Evolutionary conservation across 2,329 filamentous ascomycete genomes (phyloP), one percentile per base, ranked within the genome.

Genomic region (Cladophialophora yegresii): DNA sequence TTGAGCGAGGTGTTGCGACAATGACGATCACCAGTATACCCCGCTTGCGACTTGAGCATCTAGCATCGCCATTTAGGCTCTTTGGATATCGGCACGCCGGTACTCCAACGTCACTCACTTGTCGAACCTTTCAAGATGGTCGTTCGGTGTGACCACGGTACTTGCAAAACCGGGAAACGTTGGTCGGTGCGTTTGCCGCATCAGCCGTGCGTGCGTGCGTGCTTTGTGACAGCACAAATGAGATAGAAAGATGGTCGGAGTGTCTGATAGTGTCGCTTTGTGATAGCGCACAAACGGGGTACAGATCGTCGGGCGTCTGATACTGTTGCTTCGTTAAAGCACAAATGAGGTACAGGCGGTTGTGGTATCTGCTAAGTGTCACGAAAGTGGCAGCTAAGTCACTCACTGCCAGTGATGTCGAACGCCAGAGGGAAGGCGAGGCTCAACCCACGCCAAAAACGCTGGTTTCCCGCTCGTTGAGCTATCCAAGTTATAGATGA

Each of bases 1-100:
- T 50, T 50, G 20, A 23, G 23, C 47, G 22, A 50, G 20, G 47
- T 4, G 9, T 13, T 16, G 47, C 47, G 26, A 7, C 20, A 50
- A 50, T 50, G 47, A 50, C 47, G 47, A 50, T 22, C 47, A 7
- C 47, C 22, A 28, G 20, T 12, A 50, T 50, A 50, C 47, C 47
- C 47, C 47, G 47, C 47, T 23, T 23, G 20, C 22, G 22, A 50
- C 47, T 20, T 12, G 8, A 23, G 47, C 23, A 50, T n/a, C n/a
- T n/a, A n/a, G n/a, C n/a, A n/a, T n/a, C n/a, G n/a, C n/a, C n/a
- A n/a, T 50, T 50, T 50, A 50, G 47, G 47, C 47, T 50, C 47
- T 50, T 50, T 50, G 47, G 23, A 28, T 28, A 3, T 50, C 47
- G 47, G 47, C 47, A 50, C 12, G 4, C 23, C 4, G 9, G 43